Evolutionary conservation across 495 filamentous ascomycete genomes (phyloP).

Genomic region (Polyplosphaeria fusca): DNA sequence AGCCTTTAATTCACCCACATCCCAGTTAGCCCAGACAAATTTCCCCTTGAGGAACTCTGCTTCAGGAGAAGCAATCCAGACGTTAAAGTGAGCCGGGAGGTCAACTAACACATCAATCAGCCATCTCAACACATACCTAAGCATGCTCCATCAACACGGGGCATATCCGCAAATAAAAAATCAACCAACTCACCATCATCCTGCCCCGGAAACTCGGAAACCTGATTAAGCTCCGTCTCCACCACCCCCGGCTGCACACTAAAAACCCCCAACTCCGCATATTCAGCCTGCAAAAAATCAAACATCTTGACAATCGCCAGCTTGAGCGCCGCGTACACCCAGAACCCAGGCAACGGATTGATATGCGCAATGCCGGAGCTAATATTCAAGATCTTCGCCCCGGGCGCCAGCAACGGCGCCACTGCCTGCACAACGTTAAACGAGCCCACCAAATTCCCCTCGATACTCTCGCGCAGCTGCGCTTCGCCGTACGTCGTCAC

Average conservation of each 20-base stretch:
- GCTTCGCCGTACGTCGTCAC: constrained; percentile 37
- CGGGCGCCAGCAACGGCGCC: constrained; percentile 38
- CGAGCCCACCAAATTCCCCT: constrained; percentile 43
- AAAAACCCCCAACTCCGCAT: constrained; percentile 44
- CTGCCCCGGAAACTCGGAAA: too few relatives aligned
- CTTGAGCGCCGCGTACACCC: constrained; percentile 45
- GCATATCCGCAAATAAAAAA: too few relatives aligned
- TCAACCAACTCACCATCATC: too few relatives aligned
- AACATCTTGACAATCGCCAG: constrained; percentile 44
- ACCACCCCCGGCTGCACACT: constrained; percentile 49
- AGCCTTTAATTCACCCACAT: not conserved
- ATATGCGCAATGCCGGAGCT: constrained; percentile 43
- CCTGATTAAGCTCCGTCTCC: constrained; percentile 44
- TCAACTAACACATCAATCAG: too few relatives aligned
- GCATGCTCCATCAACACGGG: too few relatives aligned
- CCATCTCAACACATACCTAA: too few relatives aligned
- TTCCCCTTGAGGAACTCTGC: not conserved
- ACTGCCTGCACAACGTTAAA: constrained; percentile 44
- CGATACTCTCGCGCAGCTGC: constrained; percentile 39
- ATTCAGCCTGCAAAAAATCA: constrained; percentile 41
- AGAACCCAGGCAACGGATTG: constrained; percentile 35
- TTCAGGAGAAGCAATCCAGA: not conserved
- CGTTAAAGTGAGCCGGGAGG: not conserved
- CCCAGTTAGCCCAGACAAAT: not conserved
- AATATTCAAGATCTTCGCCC: constrained; percentile 44